Percentiles rank a stretch among this genome's conserved stretches.
These are phyloP conservation scores for Ustanciosporium gigantosporum DNA, from an alignment of 1,284 basidiomycete species.

Conservation along the genomic window DNA sequence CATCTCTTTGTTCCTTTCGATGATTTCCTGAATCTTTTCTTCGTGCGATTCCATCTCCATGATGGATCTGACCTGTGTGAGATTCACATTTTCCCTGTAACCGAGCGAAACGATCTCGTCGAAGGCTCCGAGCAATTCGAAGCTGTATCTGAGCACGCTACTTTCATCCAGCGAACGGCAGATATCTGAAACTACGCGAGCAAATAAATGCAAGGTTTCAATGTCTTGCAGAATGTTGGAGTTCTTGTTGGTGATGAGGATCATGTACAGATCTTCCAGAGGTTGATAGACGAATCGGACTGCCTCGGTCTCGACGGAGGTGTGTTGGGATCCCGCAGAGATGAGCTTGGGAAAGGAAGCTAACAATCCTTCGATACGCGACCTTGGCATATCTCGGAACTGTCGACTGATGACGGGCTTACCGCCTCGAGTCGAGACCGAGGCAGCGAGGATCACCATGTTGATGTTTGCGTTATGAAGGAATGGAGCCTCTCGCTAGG, in stretches of 20 bases:
- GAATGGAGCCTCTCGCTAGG: no score
- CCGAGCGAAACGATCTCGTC: slow-evolving; percentile 95
- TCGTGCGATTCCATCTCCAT: slow-evolving; percentile 99
- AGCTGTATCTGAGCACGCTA: slow-evolving; percentile 87
- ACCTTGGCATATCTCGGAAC: slow-evolving; percentile 88
- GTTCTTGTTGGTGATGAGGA: slow-evolving; percentile 96
- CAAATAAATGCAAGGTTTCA: slow-evolving; percentile 89
- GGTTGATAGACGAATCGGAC: slow-evolving; percentile 95
- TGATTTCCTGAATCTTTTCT: slow-evolving; percentile 99
- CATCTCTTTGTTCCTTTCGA: slow-evolving; percentile 96
- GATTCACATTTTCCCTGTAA: slow-evolving; percentile 88
- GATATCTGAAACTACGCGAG: slow-evolving; percentile 89
- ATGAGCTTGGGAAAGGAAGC: slow-evolving; percentile 98
- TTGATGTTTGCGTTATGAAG: no score
- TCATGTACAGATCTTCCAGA: slow-evolving; percentile 94
- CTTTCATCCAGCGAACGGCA: slow-evolving; percentile 76
- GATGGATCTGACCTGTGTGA: slow-evolving; percentile 87
- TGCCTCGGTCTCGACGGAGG: slow-evolving; percentile 68
- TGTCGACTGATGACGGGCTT: slow-evolving; percentile 95
- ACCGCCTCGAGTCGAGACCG: slow-evolving; percentile 89
- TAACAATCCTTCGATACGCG: slow-evolving; percentile 90
- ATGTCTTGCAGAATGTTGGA: slow-evolving; percentile 99
- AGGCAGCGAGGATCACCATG: slow-evolving; percentile 84
- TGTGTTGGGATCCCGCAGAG: slow-evolving; percentile 94
- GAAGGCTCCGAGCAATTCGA: slow-evolving; percentile 91